Evolutionary conservation across 352 stramenopile species (phyloP).

Genomic region (Phytophthora pistaciae): DNA sequence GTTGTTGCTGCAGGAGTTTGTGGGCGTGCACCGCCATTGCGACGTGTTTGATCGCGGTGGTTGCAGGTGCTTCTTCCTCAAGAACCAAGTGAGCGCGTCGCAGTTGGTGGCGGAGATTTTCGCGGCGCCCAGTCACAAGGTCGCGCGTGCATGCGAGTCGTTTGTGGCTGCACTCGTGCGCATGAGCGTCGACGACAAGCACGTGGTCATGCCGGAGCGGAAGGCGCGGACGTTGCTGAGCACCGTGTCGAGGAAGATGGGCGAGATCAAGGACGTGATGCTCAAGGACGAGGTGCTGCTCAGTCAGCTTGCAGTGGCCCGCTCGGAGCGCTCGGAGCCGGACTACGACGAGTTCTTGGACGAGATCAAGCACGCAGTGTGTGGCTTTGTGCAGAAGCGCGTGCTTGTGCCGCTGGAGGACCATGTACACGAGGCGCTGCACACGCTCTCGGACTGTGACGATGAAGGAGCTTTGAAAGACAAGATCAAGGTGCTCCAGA

Average conservation of each 20-base stretch:
- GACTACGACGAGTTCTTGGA: slow-evolving; percentile 73
- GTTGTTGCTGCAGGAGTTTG: slow-evolving; percentile 66
- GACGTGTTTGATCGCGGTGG: slow-evolving; percentile 49
- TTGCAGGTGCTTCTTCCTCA: slow-evolving; percentile 49
- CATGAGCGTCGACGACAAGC: slow-evolving; percentile 51
- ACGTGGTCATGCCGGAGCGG: slow-evolving; percentile 44
- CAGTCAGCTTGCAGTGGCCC: slow-evolving; percentile 39
- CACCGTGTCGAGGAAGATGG: slow-evolving; percentile 61
- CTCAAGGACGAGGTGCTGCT: slow-evolving; percentile 52
- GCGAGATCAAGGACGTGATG: slow-evolving; percentile 57
- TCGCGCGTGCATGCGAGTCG: slow-evolving; percentile 41
- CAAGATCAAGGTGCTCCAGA: slow-evolving; percentile 68
- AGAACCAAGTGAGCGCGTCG: slow-evolving; percentile 50
- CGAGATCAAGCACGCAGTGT: slow-evolving; percentile 65
- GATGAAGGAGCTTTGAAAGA: slow-evolving; percentile 52
- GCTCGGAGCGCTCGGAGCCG: slow-evolving; percentile 44
- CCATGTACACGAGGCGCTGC: slow-evolving; percentile 63
- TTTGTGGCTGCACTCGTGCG: slow-evolving; percentile 51
- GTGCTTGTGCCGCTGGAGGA: slow-evolving; percentile 71
- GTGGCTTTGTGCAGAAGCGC: slow-evolving; percentile 54
- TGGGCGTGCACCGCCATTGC: slow-evolving; percentile 56
- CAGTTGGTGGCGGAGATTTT: slow-evolving; percentile 63
- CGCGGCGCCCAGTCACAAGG: slow-evolving; percentile 33
- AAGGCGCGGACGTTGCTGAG: slow-evolving; percentile 61
- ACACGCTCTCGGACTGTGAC: slow-evolving; percentile 58